phyloP scores from a whole-genome alignment of 129 eudicot species.

The Flaveria robusta region DNA sequence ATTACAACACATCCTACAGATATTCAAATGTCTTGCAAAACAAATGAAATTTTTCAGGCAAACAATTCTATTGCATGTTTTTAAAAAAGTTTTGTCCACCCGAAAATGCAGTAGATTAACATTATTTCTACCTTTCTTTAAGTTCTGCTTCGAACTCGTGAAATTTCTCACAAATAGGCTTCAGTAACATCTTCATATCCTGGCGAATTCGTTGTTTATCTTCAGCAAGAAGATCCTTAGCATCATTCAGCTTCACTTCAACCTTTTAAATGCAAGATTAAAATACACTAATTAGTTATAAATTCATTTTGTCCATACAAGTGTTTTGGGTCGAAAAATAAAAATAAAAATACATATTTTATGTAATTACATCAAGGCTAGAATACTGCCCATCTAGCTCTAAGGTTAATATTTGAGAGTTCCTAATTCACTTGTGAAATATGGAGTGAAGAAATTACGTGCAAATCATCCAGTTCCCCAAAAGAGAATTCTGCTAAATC shows the following conservation, averaged over 20 bases:
- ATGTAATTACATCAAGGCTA: neutral
- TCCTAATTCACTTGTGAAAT: neutral
- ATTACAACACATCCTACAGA: slow-evolving; percentile 24
- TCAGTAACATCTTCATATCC: slow-evolving; percentile 62
- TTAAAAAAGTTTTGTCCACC: slow-evolving; percentile 18
- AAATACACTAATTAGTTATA: neutral
- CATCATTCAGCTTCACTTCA: slow-evolving; percentile 60
- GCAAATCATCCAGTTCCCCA: slow-evolving; percentile 94
- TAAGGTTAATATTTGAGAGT: neutral
- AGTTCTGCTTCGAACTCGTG: slow-evolving; percentile 72
- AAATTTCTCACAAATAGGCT: slow-evolving; percentile 69
- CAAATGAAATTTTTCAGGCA: slow-evolving; percentile 29
- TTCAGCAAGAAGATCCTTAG: slow-evolving; percentile 54
- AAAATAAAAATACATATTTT: neutral
- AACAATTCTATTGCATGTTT: slow-evolving; percentile 20
- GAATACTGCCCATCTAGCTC: neutral
- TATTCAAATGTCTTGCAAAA: slow-evolving; percentile 26
- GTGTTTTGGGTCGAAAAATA: neutral
- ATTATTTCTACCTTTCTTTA: slow-evolving; percentile 51
- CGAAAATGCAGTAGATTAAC: slow-evolving; percentile 4
- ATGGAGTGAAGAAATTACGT: slow-evolving; percentile 50
- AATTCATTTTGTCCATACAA: neutral
- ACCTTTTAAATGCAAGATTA: slow-evolving; percentile 39
- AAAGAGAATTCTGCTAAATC: slow-evolving; percentile 83
- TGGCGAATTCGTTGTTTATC: slow-evolving; percentile 53